Conservation (phyloP, 495 filamentous ascomycete species). For the Diplogelasinospora grovesii region DNA sequence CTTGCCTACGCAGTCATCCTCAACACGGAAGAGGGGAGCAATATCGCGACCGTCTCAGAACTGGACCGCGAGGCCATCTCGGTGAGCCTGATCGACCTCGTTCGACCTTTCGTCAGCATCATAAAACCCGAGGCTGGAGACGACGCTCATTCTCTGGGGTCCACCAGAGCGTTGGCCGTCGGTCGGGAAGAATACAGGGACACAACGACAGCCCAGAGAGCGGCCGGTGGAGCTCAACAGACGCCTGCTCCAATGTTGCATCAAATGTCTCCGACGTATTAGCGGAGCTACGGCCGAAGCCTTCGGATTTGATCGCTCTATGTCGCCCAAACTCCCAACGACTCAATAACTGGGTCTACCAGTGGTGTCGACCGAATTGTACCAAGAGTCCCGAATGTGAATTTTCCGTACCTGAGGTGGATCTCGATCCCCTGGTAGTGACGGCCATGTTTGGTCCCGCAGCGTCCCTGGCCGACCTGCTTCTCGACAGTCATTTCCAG, state of each 20-base stretch:
- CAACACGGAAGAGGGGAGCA: background rate
- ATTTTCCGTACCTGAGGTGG: no score
- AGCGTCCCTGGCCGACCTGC: no score
- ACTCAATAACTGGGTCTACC: background rate
- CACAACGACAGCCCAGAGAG: no score
- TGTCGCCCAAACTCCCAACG: background rate
- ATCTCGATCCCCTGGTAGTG: no score
- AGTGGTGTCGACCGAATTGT: background rate
- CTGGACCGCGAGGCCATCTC: slow-evolving; percentile 1
- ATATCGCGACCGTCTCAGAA: background rate
- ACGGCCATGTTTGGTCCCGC: no score
- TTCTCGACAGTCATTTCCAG: no score
- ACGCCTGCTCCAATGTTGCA: slow-evolving; percentile 42
- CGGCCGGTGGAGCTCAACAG: slow-evolving; percentile 27
- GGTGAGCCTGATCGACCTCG: background rate
- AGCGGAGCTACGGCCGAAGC: background rate
- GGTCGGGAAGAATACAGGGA: no score
- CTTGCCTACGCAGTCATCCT: slow-evolving; percentile 4
- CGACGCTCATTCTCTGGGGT: slow-evolving; percentile 18
- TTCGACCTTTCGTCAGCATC: slow-evolving; percentile 8
- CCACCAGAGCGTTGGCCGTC: slow-evolving; percentile 14
- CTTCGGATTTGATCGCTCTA: background rate
- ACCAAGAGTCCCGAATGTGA: no score
- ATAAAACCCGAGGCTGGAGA: no score
- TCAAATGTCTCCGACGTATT: slow-evolving; percentile 36